Evolutionary conservation across 345 rosid species (phyloP).

Genomic region (Populus euphratica): DNA sequence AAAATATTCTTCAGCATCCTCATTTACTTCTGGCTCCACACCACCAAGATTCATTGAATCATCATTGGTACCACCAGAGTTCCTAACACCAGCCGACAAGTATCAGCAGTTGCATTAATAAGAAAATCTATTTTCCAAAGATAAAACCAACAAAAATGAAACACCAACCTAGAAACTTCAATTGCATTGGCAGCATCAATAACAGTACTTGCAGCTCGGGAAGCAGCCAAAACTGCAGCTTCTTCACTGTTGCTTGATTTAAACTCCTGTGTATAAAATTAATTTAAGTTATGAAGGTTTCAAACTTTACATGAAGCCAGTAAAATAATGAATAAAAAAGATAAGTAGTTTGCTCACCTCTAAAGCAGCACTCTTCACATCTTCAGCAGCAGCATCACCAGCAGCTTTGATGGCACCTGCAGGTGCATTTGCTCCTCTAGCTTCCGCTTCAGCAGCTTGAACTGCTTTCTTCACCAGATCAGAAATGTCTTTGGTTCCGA

Average conservation of each 20-base stretch:
- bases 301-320: background rate
- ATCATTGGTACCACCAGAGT: slow-evolving; percentile 23
- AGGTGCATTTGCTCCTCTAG: slow-evolving; percentile 81
- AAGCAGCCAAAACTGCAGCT: slow-evolving; percentile 87
- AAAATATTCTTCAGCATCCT: slow-evolving; percentile 58
- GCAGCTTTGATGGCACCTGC: slow-evolving; percentile 87
- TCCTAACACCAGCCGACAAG: slow-evolving; percentile 49
- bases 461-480: slow-evolving; percentile 80
- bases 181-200: slow-evolving; percentile 78
- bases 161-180: slow-evolving; percentile 74
- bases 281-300: background rate
- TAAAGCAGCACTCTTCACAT: slow-evolving; percentile 83
- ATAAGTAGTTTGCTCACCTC: slow-evolving; percentile 45
- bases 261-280: slow-evolving; percentile 51
- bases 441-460: slow-evolving; percentile 94
- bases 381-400: slow-evolving; percentile 93
- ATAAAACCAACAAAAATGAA: background rate
- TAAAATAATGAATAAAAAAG: background rate
- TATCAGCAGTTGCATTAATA: slow-evolving; percentile 19
- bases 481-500: slow-evolving; percentile 75
- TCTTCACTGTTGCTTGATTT: slow-evolving; percentile 67
- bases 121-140: background rate
- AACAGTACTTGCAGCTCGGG: slow-evolving; percentile 83
- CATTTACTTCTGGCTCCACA: slow-evolving; percentile 38
- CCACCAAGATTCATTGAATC: slow-evolving; percentile 36